Evolutionary conservation across 2,329 filamentous ascomycete genomes (phyloP).

Genomic region (Alternaria hordeiaustralica): DNA sequence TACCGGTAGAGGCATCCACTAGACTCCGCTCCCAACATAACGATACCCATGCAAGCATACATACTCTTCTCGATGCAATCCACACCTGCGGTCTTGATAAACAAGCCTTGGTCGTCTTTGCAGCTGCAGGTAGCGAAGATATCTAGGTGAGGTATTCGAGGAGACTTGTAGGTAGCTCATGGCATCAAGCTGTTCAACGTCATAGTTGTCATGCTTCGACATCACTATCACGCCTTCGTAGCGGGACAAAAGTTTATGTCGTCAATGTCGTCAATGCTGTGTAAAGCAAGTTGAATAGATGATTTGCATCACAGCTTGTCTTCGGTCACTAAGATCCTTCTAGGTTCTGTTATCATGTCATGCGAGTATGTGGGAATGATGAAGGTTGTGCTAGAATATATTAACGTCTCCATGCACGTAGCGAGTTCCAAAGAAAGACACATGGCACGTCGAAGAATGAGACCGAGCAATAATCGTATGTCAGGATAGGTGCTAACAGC

Average conservation of each 20-base stretch:
- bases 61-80: not conserved
- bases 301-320: not conserved
- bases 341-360: not conserved
- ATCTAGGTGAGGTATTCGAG: not conserved
- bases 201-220: not conserved
- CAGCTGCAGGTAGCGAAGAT: not conserved
- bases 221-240: not conserved
- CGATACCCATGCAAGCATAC: not conserved
- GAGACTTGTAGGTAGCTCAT: not conserved
- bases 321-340: not conserved
- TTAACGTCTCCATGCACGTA: not conserved
- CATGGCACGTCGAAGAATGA: not conserved
- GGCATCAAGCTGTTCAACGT: not conserved
- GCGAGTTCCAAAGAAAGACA: not conserved
- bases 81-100: not conserved
- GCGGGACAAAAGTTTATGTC: not conserved
- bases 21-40: not conserved
- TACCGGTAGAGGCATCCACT: not conserved
- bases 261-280: not conserved
- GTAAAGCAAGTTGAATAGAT: not conserved
- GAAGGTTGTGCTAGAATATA: not conserved
- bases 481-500: not conserved
- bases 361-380: not conserved
- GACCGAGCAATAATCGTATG: not conserved
- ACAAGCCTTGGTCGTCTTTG: not conserved